A percentile compares a stretch with the other conserved stretches of the same genome.
phyloP scores from a whole-genome alignment of 257 asterid species.

The Fraxinus quadrangulata region DNA sequence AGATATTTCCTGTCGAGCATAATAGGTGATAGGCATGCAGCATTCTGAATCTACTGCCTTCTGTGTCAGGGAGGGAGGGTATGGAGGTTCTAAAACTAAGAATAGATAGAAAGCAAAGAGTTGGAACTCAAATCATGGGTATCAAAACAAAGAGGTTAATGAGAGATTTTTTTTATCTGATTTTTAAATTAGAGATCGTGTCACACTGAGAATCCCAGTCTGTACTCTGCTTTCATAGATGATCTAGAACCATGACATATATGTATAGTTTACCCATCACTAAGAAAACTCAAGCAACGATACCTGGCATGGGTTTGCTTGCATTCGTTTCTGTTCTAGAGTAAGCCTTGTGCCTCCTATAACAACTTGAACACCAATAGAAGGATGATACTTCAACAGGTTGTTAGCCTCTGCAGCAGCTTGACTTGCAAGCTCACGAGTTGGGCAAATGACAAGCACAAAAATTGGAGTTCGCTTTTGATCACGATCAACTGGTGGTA shows the following conservation, averaged over 20 bases:
- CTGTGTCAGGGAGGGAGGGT: not conserved
- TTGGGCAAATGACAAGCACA: slow-evolving; percentile 93
- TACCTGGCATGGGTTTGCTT: slow-evolving; percentile 96
- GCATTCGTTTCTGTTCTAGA: slow-evolving; percentile 88
- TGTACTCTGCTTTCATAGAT: not conserved
- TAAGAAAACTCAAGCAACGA: not conserved
- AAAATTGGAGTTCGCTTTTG: slow-evolving; percentile 69
- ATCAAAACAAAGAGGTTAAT: not conserved
- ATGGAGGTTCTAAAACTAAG: not conserved
- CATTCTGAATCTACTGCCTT: not conserved
- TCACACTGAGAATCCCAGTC: not conserved
- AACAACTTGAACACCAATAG: slow-evolving; percentile 96
- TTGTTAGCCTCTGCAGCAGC: slow-evolving; percentile 92
- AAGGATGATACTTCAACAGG: slow-evolving; percentile 85
- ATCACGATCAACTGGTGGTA: slow-evolving; percentile 52
- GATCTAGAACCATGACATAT: not conserved
- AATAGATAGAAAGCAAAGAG: not conserved
- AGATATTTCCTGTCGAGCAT: not conserved
- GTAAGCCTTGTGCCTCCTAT: slow-evolving; percentile 92
- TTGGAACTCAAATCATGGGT: not conserved
- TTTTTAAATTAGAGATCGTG: not conserved
- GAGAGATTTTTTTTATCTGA: not conserved
- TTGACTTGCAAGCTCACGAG: slow-evolving; percentile 94
- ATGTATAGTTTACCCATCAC: not conserved
- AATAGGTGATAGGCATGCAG: not conserved